A percentile compares a stretch with the other conserved stretches of the same genome.
phyloP scores from a whole-genome alignment of 164 flowering plant genomes.

The Aristolochia californica region DNA sequence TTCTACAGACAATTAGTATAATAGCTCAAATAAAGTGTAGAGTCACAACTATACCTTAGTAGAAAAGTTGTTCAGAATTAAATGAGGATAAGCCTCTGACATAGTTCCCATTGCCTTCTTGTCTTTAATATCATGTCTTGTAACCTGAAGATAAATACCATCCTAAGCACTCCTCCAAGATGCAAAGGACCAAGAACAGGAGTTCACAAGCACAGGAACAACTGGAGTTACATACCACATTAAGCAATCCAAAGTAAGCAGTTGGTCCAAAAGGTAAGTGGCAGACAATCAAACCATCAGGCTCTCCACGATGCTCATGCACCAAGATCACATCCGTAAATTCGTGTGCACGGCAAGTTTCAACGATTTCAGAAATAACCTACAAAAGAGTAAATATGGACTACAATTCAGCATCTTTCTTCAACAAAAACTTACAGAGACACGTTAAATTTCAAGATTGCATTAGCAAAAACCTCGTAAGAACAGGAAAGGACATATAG shows the following conservation, averaged over 20 bases:
- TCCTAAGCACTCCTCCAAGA: background rate
- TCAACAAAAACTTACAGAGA: background rate
- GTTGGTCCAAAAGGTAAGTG: conserved; percentile 98
- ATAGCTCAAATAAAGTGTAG: background rate
- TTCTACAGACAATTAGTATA: background rate
- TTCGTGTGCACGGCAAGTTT: conserved; percentile 78
- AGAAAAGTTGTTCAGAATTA: conserved; percentile 72
- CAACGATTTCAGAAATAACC: conserved; percentile 86
- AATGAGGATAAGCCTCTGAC: conserved; percentile 90
- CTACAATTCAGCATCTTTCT: background rate
- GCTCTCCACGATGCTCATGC: conserved; percentile 95
- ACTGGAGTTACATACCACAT: conserved; percentile 54
- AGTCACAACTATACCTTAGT: conserved; percentile 41
- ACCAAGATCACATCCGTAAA: conserved; percentile 86
- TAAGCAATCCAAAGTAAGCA: conserved; percentile 80
- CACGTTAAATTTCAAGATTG: background rate
- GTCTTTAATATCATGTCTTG: conserved; percentile 94
- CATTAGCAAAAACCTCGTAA: background rate
- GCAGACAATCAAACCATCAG: conserved; percentile 69
- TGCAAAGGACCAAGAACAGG: background rate
- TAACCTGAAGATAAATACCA: conserved; percentile 54
- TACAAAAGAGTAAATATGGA: conserved; percentile 25
- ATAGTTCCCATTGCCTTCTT: conserved; percentile 75
- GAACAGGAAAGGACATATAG: too few species aligned
- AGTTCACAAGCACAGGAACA: too few species aligned